A percentile compares a stretch with the other conserved stretches of the same genome.
Conservation (phyloP, 805 yeast genomes). For the Suhomyces emberorum region DNA sequence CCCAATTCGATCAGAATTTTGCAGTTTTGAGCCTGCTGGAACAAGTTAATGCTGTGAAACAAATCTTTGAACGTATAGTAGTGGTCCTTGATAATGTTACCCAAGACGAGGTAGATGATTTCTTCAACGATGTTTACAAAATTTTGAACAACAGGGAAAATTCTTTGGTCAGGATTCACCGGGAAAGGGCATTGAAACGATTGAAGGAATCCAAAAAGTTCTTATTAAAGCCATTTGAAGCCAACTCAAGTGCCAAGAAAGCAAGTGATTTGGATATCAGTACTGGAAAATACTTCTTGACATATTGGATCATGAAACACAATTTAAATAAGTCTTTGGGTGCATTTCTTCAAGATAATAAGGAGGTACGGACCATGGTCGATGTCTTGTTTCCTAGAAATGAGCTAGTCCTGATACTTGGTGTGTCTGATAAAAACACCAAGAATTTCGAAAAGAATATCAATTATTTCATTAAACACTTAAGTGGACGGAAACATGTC, state of each 20-base stretch:
- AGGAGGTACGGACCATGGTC: slow-evolving; percentile 1
- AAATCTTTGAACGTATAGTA: slow-evolving; percentile 7
- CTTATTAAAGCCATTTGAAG: not conserved
- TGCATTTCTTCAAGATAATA: slow-evolving; percentile 6
- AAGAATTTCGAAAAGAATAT: not conserved
- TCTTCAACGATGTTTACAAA: slow-evolving; percentile 5
- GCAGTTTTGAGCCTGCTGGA: slow-evolving; percentile 8
- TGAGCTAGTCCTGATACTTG: not conserved
- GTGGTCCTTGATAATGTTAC: slow-evolving; percentile 11
- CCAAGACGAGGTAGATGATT: slow-evolving; percentile 9
- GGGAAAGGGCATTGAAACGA: not conserved
- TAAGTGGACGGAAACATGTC: no score
- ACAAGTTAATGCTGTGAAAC: slow-evolving; percentile 10
- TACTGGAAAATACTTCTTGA: slow-evolving; percentile 7
- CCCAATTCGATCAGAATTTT: slow-evolving; percentile 20
- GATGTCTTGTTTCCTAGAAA: slow-evolving; percentile 1
- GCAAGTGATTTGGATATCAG: slow-evolving; percentile 1
- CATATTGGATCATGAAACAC: slow-evolving; percentile 6
- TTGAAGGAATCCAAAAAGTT: not conserved
- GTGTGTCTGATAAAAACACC: not conserved
- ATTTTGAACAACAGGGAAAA: slow-evolving; percentile 5
- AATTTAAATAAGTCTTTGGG: slow-evolving; percentile 11
- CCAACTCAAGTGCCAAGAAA: not conserved
- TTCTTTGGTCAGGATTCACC: slow-evolving; percentile 4
- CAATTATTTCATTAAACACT: no score